Base-by-base conservation (phyloP, 768 basidiomycete genomes). In the Kwoniella sp. region DNA sequence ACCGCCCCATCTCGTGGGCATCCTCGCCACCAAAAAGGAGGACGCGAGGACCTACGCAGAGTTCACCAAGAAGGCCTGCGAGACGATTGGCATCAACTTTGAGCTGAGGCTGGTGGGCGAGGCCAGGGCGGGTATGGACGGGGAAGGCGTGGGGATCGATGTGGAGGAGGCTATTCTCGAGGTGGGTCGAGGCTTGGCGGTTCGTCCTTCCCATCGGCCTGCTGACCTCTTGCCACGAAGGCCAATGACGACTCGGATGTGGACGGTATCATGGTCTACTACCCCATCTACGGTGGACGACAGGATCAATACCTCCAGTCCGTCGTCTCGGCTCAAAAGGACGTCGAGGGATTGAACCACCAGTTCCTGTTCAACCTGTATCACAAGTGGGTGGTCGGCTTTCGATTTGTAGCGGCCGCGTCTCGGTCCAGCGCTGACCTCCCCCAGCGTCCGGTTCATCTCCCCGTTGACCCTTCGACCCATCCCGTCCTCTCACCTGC, bases 201-300 rank as follows among this genome's bases (percentile, higher is more conserved):
- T 7, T 22, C 5, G 9, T 19, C 6, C 37, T 38, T 38, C 28
- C n/a, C n/a, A n/a, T n/a, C n/a, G n/a, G n/a, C n/a, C 10, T 31
- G 19, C 41, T 34, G 20, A 34, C 17, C 25, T 25, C 27, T 5
- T 15, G 12, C 8, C n/a, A 2, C 19, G 1, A 19, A 69, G 66
- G 90, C 92, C 7, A 99, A 99, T 68, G 86, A 87, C 56, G 91
- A 98, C 67, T 77, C 78, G 12, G 79, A 77, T 49, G 82, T 93
- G 9, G 83, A 93, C 75, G 93, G 93, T 8, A 90, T 99, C 68
- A 95, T 98, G 92, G 95, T 92, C 60, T 95, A 96, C 75, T 99
- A 89, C 76, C 95, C 95, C 1, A 93, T 96, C 60, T 95, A 88
- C 66, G 93, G 93, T 20, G 82, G 79, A 29, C 84, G 83, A 56